Evolutionary conservation across 169 alveolate species (phyloP).

Genomic region (Prorocentrum cordatum): DNA sequence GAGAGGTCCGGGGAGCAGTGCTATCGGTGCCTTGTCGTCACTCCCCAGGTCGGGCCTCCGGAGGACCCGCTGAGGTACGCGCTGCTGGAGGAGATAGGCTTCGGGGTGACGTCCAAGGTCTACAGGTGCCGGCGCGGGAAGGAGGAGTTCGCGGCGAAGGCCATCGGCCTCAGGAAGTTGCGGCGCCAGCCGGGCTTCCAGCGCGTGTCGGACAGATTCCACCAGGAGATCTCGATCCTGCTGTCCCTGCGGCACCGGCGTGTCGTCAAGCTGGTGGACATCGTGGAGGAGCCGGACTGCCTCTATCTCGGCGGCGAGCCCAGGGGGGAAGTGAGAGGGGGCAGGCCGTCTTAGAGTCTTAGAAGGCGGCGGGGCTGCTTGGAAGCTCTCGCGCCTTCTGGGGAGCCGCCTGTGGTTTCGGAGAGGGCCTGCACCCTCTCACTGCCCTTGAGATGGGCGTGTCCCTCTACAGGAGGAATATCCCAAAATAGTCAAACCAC

Average conservation of each 20-base stretch:
- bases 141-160: constrained; percentile 39
- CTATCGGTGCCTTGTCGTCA: no score
- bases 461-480: no score
- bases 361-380: no score
- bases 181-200: constrained; percentile 43
- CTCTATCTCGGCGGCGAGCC: no score
- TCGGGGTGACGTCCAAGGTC: constrained; percentile 50
- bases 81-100: constrained; percentile 32
- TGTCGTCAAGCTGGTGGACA: constrained; percentile 51
- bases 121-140: constrained; percentile 36
- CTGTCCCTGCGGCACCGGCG: constrained; percentile 26
- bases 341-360: no score
- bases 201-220: constrained; percentile 18
- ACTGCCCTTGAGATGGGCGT: no score
- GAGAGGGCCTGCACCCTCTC: no score
- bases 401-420: no score
- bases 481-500: no score
- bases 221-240: constrained; percentile 36
- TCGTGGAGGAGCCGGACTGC: constrained; percentile 32
- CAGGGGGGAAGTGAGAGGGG: no score
- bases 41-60: constrained; percentile 36
- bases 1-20: no score
- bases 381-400: no score
- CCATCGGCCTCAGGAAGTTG: constrained; percentile 13
- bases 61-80: constrained; percentile 19